Evolutionary conservation across 176 grass and related monocot genomes (phyloP), one percentile per base, ranked within the genome.

Genomic region (Musa troglodytarum): DNA sequence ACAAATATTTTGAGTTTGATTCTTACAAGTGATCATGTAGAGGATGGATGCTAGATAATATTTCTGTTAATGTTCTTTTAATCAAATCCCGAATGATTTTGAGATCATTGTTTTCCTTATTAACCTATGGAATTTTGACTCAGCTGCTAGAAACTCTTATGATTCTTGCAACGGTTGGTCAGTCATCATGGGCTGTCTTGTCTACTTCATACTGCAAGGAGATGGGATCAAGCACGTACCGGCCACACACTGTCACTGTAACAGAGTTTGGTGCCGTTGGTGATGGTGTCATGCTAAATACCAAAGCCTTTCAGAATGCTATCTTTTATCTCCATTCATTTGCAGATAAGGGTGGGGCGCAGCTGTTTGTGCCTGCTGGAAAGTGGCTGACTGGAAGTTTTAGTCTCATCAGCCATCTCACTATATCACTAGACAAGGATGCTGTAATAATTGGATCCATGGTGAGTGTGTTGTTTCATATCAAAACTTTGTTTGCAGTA

Each of bases 281-380:
- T 3, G 88, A 99, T 69, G 95, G 95, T 66, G 86, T 84, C 23
- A 94, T 90, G 10, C 80, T 91, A 34, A 99, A 99, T 76, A 94
- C 95, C 56, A 99, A 99, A 75, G 90, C 95, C 63, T 99, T 99
- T 77, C 88, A 91, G 77, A 99, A 99, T 76, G 95, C 95, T 8
- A 99, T 99, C 25, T 99, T 94, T 73, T 99, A 99, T 75, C 95
- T 99, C 67, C 90, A 93, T 81, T 99, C 95, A 25, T 94, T 99
- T 58, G 90, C 95, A 0, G 95, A 99, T 79, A 99, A 99, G 82
- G 95, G 95, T 1, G 95, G 95, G 0, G 90, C 95, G 0, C 82
- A 91, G 65, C 85, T 99, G 54, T 99, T 99, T 52, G 95, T 99
- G 76, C 95, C 95, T 62, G 88, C 90, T 56, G 95, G 95, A 69